Evolutionary conservation across 2,329 filamentous ascomycete genomes (phyloP).

Genomic region (Alternaria viburni): DNA sequence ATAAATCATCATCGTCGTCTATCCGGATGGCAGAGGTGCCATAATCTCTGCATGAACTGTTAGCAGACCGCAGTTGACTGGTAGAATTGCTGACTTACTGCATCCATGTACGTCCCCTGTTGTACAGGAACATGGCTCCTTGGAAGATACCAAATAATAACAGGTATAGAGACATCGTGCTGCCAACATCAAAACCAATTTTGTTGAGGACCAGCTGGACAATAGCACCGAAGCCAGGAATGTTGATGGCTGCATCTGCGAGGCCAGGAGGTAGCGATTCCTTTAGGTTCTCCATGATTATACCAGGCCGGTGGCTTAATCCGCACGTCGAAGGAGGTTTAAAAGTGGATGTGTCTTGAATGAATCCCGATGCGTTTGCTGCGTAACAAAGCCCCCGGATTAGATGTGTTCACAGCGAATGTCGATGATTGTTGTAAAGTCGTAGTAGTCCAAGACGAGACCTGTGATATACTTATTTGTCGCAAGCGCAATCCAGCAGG

Average conservation of each 20-base stretch:
- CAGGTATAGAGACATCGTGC: slow-evolving; percentile 52
- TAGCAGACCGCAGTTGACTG: slow-evolving; percentile 15
- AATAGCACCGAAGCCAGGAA: slow-evolving; percentile 5
- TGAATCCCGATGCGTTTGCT: background rate
- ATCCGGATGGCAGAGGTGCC: slow-evolving; percentile 54
- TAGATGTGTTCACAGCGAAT: background rate
- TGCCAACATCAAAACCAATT: slow-evolving; percentile 56
- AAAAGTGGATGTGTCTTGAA: too few species aligned
- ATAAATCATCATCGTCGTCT: slow-evolving; percentile 54
- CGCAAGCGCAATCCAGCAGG: background rate
- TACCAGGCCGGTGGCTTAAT: too few species aligned
- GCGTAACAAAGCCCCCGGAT: background rate
- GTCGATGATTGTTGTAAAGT: background rate
- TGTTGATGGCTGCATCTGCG: slow-evolving; percentile 2
- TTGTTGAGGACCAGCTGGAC: slow-evolving; percentile 4
- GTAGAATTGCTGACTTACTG: background rate
- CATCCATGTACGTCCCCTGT: slow-evolving; percentile 17
- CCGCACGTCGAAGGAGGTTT: background rate
- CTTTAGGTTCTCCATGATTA: background rate
- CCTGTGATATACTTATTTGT: background rate
- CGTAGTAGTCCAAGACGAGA: background rate
- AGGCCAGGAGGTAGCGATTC: slow-evolving; percentile 4
- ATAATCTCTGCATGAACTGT: slow-evolving; percentile 30
- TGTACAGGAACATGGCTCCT: slow-evolving; percentile 47
- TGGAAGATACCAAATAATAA: slow-evolving; percentile 52